These are phyloP conservation scores for Thelonectria olida DNA, from an alignment of 2,329 filamentous ascomycete species.

Conservation along the genomic window DNA sequence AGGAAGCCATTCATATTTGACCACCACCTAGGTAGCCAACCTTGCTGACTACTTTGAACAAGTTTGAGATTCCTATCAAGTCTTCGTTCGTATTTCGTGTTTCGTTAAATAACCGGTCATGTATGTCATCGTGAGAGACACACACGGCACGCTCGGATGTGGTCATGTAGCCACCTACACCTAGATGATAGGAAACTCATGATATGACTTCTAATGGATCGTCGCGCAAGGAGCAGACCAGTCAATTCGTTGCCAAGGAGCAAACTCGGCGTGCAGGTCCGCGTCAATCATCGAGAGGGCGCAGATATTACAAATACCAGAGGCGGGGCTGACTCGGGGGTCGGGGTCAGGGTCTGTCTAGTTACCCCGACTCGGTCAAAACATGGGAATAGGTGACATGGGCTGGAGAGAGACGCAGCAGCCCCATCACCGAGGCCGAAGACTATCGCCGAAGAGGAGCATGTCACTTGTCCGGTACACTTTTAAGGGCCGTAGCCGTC, in stretches of 20 bases:
- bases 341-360: constrained; percentile 1
- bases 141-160: neutral
- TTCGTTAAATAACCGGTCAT: neutral
- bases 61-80: neutral
- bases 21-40: too few species aligned
- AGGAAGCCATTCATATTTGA: too few species aligned
- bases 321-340: constrained; percentile 3
- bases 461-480: neutral
- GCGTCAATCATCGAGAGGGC: neutral
- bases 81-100: neutral
- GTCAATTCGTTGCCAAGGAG: constrained; percentile 2
- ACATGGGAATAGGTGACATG: neutral
- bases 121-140: neutral
- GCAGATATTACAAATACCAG: constrained; percentile 9
- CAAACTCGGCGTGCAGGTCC: constrained; percentile 1
- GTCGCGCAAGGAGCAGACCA: too few species aligned
- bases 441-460: constrained; percentile 12
- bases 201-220: neutral
- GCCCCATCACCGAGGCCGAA: constrained; percentile 7
- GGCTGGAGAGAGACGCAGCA: neutral
- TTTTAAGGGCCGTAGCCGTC: too few species aligned
- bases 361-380: neutral
- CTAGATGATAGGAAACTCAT: neutral
- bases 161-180: neutral
- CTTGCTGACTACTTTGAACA: too few species aligned